Evolutionary conservation across 768 basidiomycete species (phyloP).

Genomic region (Lentinus brumalis): DNA sequence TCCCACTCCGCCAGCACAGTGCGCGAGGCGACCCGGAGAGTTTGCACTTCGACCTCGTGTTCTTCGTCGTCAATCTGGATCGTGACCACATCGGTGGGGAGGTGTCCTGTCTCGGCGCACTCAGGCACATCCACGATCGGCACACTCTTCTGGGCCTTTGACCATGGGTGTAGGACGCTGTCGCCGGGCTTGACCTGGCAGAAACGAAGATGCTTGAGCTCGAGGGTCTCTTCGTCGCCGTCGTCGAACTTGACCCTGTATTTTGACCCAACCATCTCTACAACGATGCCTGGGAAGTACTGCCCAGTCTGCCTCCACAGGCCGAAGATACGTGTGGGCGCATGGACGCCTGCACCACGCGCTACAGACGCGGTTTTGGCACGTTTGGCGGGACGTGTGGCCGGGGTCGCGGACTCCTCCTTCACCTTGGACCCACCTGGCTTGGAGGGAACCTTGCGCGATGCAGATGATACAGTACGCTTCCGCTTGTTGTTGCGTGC

Average conservation of each 20-base stretch:
- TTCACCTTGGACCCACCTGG: conserved; percentile 1
- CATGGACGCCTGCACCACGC: background rate
- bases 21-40: conserved; percentile 53
- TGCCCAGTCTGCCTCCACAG: conserved; percentile 61
- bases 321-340: conserved; percentile 67
- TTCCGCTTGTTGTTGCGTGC: conserved; percentile 40
- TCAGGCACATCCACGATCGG: conserved; percentile 13
- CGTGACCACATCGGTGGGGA: conserved; percentile 30
- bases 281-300: conserved; percentile 63
- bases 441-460: conserved; percentile 30
- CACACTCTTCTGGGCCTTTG: conserved; percentile 6
- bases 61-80: conserved; percentile 41
- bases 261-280: conserved; percentile 35
- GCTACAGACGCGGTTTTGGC: conserved; percentile 18
- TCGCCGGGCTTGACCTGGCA: conserved; percentile 57
- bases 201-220: conserved; percentile 43
- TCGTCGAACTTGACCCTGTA: conserved; percentile 74
- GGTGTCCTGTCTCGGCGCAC: background rate
- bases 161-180: conserved; percentile 45
- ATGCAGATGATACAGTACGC: conserved; percentile 18
- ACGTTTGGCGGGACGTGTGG: conserved; percentile 19
- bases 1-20: conserved; percentile 55
- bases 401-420: conserved; percentile 14
- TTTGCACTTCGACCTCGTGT: conserved; percentile 32
- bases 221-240: conserved; percentile 42